Percentiles rank a stretch among this genome's conserved stretches.
These are phyloP conservation scores for Rhynchospora breviuscula DNA, from an alignment of 176 grass and related monocot species.

Conservation along the genomic window DNA sequence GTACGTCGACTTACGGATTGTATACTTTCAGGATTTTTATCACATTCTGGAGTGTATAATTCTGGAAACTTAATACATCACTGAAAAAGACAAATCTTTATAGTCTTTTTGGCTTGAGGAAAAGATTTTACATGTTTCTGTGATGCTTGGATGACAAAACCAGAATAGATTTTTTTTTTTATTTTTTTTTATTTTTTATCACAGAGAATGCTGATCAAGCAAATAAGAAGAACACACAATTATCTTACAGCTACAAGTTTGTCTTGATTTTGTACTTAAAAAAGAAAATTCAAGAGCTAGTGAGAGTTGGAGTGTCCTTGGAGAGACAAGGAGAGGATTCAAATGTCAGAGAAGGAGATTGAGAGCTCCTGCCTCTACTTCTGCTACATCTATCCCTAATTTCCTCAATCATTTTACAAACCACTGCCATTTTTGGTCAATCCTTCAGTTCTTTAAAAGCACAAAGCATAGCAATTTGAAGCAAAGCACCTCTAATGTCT, in stretches of 20 bases:
- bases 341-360: constrained; percentile 50
- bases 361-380: constrained; percentile 42
- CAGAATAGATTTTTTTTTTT: background rate
- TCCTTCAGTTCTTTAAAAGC: constrained; percentile 34
- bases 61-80: no score
- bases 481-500: constrained; percentile 65
- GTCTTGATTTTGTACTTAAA: background rate
- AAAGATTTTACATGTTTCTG: no score
- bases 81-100: no score
- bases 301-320: constrained; percentile 49
- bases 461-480: constrained; percentile 90
- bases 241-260: background rate
- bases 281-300: constrained; percentile 40
- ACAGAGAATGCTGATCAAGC: background rate
- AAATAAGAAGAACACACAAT: background rate
- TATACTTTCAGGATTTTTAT: no score
- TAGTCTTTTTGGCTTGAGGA: no score
- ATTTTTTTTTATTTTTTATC: background rate
- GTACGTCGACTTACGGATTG: no score
- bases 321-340: constrained; percentile 56
- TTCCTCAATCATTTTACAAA: constrained; percentile 89
- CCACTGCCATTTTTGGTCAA: constrained; percentile 67
- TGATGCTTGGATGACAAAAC: background rate
- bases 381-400: constrained; percentile 77
- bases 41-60: no score